These are phyloP conservation scores for Fusarium cicatricum DNA, from an alignment of 2,329 filamentous ascomycete species.

Conservation along the genomic window DNA sequence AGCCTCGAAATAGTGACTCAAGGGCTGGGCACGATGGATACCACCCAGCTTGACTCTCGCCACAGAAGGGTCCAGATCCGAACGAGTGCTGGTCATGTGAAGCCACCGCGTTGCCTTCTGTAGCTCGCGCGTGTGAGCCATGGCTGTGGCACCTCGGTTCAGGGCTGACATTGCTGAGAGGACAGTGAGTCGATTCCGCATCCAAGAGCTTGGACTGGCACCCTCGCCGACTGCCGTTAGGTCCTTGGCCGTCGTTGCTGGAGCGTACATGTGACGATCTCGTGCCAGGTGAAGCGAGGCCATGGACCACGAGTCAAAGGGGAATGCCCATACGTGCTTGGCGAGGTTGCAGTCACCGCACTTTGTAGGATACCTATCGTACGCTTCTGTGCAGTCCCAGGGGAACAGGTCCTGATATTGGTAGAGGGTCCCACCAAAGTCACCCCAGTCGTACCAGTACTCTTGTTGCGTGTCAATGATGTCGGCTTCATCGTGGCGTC, in stretches of 20 bases:
- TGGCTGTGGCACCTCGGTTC: slow-evolving; percentile 46
- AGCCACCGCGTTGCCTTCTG: slow-evolving; percentile 47
- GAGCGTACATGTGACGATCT: slow-evolving; percentile 48
- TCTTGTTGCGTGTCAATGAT: slow-evolving; percentile 54
- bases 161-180: slow-evolving; percentile 46
- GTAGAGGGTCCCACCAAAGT: slow-evolving; percentile 50
- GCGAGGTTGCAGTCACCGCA: slow-evolving; percentile 53
- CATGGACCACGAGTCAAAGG: slow-evolving; percentile 55
- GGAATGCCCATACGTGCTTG: slow-evolving; percentile 56
- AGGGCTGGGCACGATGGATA: slow-evolving; percentile 54
- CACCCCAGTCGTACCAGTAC: slow-evolving; percentile 58
- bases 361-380: slow-evolving; percentile 45
- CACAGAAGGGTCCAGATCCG: slow-evolving; percentile 26
- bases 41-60: slow-evolving; percentile 51
- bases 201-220: slow-evolving; percentile 43
- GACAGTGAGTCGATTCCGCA: slow-evolving; percentile 47
- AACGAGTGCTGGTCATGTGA: slow-evolving; percentile 24
- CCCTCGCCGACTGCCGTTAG: slow-evolving; percentile 21
- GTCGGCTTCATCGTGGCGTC: slow-evolving; percentile 52
- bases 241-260: slow-evolving; percentile 12
- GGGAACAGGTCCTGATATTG: slow-evolving; percentile 53
- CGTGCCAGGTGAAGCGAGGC: slow-evolving; percentile 49
- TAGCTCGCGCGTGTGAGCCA: slow-evolving; percentile 44
- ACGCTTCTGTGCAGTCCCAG: slow-evolving; percentile 59
- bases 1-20: slow-evolving; percentile 50